phyloP scores from a whole-genome alignment of 768 basidiomycete species.

The Rhodosporidiobolus odoratus region DNA sequence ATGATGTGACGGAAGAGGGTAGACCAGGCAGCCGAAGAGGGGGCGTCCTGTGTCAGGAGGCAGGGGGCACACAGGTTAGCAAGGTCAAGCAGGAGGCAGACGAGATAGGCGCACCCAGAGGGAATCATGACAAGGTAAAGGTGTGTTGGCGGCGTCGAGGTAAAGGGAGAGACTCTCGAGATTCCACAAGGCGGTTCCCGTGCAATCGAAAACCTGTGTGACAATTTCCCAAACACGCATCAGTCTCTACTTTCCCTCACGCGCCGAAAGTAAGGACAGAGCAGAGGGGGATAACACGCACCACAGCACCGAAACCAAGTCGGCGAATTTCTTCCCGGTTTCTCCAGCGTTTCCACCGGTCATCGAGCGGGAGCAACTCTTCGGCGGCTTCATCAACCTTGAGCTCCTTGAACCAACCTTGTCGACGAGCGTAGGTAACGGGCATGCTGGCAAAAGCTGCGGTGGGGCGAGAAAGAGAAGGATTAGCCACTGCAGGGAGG shows the following conservation, averaged over 20 bases:
- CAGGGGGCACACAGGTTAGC: not conserved
- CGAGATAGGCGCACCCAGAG: slow-evolving; percentile 22
- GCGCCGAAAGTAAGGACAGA: too few species aligned
- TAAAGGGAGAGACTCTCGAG: slow-evolving; percentile 24
- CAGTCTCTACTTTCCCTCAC: not conserved
- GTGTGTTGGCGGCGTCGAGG: slow-evolving; percentile 30
- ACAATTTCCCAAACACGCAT: not conserved
- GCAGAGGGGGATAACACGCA: not conserved
- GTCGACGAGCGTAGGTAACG: slow-evolving; percentile 25
- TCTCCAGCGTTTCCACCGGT: slow-evolving; percentile 35
- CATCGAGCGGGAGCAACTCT: slow-evolving; percentile 22
- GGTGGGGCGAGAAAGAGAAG: too few species aligned
- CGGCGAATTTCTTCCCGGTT: slow-evolving; percentile 34
- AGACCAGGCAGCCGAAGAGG: slow-evolving; percentile 17
- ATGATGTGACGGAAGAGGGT: slow-evolving; percentile 8
- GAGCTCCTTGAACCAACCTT: slow-evolving; percentile 32
- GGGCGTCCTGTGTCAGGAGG: slow-evolving; percentile 18
- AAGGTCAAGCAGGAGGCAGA: not conserved
- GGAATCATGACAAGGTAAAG: slow-evolving; percentile 24
- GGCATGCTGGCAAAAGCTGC: slow-evolving; percentile 31
- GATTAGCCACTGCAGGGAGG: not conserved
- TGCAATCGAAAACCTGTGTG: slow-evolving; percentile 28
- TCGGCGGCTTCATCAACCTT: slow-evolving; percentile 15
- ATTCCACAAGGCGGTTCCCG: slow-evolving; percentile 31
- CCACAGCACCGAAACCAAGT: slow-evolving; percentile 30